Conservation (phyloP, 2,329 filamentous ascomycete genomes). For the Curvularia lunata region DNA sequence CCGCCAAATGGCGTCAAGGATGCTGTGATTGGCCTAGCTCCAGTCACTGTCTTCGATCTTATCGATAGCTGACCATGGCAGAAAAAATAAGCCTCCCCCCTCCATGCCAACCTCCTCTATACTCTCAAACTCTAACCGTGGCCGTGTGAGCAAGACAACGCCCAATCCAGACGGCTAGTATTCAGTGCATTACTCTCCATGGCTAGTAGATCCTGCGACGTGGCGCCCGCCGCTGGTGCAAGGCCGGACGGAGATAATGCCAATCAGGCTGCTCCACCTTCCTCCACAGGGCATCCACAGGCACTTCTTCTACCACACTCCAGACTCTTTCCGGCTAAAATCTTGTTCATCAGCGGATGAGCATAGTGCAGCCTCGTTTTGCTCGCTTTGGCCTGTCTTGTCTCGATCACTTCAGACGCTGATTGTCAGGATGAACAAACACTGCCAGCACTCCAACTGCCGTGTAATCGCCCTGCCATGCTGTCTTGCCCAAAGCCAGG, state of each 20-base stretch:
- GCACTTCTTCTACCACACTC: slow-evolving; percentile 26
- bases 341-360: slow-evolving; percentile 25
- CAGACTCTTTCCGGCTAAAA: slow-evolving; percentile 6
- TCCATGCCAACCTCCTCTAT: slow-evolving; percentile 12
- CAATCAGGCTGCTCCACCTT: slow-evolving; percentile 6
- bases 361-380: slow-evolving; percentile 31
- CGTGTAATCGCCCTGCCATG: slow-evolving; percentile 5
- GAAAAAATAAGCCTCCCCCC: slow-evolving; percentile 12
- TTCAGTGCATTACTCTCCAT: slow-evolving; percentile 3
- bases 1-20: slow-evolving; percentile 20
- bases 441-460: slow-evolving; percentile 8
- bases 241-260: slow-evolving; percentile 10
- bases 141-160: slow-evolving; percentile 12
- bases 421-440: slow-evolving; percentile 1
- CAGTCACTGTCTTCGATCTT: slow-evolving; percentile 6
- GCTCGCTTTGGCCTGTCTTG: slow-evolving; percentile 20
- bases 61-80: slow-evolving; percentile 18
- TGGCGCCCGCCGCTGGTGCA: slow-evolving; percentile 16
- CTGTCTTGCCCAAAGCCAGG: not conserved
- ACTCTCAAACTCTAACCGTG: slow-evolving; percentile 17
- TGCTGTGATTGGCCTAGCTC: not conserved
- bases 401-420: not conserved
- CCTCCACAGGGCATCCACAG: slow-evolving; percentile 2
- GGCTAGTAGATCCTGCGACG: slow-evolving; percentile 24
- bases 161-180: slow-evolving; percentile 14